Evolutionary conservation across 139 green algal genomes (phyloP), one percentile per base, ranked within the genome.

Genomic region (Dunaliella primolecta): DNA sequence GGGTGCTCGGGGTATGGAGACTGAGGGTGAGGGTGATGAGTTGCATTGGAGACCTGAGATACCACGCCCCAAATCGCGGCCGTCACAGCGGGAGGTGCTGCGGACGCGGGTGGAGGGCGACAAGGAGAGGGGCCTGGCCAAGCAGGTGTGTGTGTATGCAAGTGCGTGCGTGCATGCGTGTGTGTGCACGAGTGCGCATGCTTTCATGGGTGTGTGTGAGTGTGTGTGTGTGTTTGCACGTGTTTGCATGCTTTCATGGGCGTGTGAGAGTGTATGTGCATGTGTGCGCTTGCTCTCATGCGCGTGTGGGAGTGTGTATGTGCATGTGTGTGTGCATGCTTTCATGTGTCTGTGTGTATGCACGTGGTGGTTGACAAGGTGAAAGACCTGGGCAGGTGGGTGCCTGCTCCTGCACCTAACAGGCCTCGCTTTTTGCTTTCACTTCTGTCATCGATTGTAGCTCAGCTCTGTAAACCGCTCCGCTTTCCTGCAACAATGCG

Each of bases 91-190:
- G 1, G 81, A 80, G 34, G 81, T 80, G 24, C 64, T 85, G 21
- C 31, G 71, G 70, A 80, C 57, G 81, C 3, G 24, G n/a, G 46
- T 80, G 25, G 23, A 64, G 31, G 85, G 11, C 0, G 80, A 87
- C 25, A 91, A 91, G 83, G 84, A 88, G 83, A 83, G 79, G n/a
- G 88, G 85, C 2, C 83, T 91, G 35, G 80, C 81, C 29, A 89
- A 89, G 78, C 57, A 89, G 85, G 87, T 91, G 76, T 11, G 87
- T 0, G 34, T 24, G 1, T 24, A 1, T 71, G 15, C 3, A 7
- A 79, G 3, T 80, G 25, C 3, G 25, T 78, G 71, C 25, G 71
- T 35, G 3, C 25, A 23, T 24, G 30, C 32, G 25, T 78, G 71
- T 3, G 3, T 30, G 71, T 2, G 29, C 29, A 33, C 32, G 27